A percentile compares a stretch with the other conserved stretches of the same genome.
Conservation (phyloP, 1,284 basidiomycete genomes). For the Tilletiaria anomala region DNA sequence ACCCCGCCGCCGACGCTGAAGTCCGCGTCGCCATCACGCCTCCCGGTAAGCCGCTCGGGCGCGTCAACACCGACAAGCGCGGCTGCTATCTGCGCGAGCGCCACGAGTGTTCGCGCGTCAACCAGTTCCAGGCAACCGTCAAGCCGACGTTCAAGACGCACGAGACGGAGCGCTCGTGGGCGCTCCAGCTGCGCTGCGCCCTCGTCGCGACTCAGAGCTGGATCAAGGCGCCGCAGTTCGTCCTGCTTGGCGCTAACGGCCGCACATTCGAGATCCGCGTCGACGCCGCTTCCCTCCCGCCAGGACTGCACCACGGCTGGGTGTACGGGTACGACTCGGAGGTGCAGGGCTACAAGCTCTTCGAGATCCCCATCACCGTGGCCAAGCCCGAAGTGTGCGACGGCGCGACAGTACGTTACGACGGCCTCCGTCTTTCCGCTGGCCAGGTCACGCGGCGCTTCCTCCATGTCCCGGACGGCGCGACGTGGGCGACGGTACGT, state of each 20-base stretch:
- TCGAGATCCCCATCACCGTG: constrained; percentile 38
- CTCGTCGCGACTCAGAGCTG: constrained; percentile 27
- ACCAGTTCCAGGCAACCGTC: constrained; percentile 32
- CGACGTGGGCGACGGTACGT: constrained; percentile 38
- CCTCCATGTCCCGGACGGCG: constrained; percentile 36
- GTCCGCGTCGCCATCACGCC: constrained; percentile 32
- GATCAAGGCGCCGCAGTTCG: constrained; percentile 31
- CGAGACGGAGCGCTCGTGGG: constrained; percentile 34
- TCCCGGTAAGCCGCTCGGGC: constrained; percentile 26
- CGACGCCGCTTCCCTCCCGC: constrained; percentile 27
- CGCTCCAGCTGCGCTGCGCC: constrained; percentile 29
- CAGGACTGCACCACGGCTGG: constrained; percentile 35
- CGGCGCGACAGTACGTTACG: constrained; percentile 20
- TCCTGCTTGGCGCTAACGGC: constrained; percentile 36
- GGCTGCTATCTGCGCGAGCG: constrained; percentile 39
- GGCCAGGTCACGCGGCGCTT: constrained; percentile 36
- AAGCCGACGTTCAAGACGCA: constrained; percentile 23
- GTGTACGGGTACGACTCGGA: constrained; percentile 34
- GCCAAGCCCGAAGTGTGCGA: constrained; percentile 31
- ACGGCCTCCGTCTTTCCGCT: constrained; percentile 16
- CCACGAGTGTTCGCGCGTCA: constrained; percentile 23
- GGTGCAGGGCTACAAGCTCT: constrained; percentile 26
- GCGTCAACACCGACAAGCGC: constrained; percentile 14
- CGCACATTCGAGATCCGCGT: constrained; percentile 39
- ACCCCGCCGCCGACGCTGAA: constrained; percentile 33